Conservation (phyloP, 2,329 filamentous ascomycete genomes). For the Colletotrichum cordylinicola region DNA sequence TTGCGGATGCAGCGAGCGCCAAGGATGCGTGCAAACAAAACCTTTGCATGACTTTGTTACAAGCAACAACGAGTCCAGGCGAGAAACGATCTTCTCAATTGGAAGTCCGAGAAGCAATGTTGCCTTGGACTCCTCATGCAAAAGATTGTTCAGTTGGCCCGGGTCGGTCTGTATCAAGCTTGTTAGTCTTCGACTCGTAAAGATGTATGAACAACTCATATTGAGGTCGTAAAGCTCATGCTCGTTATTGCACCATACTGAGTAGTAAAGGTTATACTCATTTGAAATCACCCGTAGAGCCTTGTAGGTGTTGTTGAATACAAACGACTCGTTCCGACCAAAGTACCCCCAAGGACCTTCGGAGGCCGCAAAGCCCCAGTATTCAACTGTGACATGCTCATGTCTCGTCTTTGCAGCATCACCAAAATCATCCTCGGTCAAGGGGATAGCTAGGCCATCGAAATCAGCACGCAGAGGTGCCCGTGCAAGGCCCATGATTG, state of each 20-base stretch:
- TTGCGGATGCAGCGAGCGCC: constrained; percentile 57
- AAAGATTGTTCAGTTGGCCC: neutral
- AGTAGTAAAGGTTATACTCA: constrained; percentile 59
- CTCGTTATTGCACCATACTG: constrained; percentile 57
- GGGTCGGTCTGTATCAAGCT: neutral
- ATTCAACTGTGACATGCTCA: constrained; percentile 59
- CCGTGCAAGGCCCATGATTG: constrained; percentile 47
- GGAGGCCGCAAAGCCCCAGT: constrained; percentile 46
- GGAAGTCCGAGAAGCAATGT: constrained; percentile 8
- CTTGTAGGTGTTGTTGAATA: constrained; percentile 58
- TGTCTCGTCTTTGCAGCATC: constrained; percentile 31
- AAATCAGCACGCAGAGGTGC: constrained; percentile 47
- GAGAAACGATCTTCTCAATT: constrained; percentile 45
- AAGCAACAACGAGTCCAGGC: constrained; percentile 61
- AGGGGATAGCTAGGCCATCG: constrained; percentile 53
- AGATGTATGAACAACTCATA: constrained; percentile 38
- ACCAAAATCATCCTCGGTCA: constrained; percentile 27
- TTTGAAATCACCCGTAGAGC: constrained; percentile 49
- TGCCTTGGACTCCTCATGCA: neutral
- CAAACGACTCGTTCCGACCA: constrained; percentile 9
- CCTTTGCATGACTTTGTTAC: constrained; percentile 64
- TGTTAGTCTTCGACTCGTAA: neutral
- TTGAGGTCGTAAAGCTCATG: constrained; percentile 56
- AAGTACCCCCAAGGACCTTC: constrained; percentile 29
- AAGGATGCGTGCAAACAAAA: constrained; percentile 55